Base-by-base conservation (phyloP, 2,329 filamentous ascomycete genomes). In the Helotiales sp. region DNA sequence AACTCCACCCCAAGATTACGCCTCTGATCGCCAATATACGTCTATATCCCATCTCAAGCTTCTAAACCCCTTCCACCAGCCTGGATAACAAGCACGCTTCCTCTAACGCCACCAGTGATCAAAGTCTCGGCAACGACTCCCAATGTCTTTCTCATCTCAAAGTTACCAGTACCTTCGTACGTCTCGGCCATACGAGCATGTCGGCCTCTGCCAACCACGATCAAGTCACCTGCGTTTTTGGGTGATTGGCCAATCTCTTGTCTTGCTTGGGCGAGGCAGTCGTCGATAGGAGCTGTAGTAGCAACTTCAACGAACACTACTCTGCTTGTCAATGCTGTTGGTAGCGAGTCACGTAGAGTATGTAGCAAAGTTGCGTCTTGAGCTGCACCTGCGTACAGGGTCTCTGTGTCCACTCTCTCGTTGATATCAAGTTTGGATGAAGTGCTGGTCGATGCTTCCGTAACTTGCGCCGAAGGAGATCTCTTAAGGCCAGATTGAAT, bases 81-180 rank as follows among this genome's bases (percentile, higher is more conserved):
- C 73, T 91, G 86, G 27, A 93, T 79, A 54, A 92, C 82, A 53
- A 92, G 75, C 25, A 92, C 74, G 71, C 88, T 91, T 0, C 86
- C 84, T 62, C 79, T 81, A n/a, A 89, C 72, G 12, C 79, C 81
- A 44, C 77, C 78, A 52, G 79, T 78, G 42, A 85, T 79, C n/a
- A 88, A 72, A 56, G 79, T 77, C 70, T 86, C 81, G 9, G 82
- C 84, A 29, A 86, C 75, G n/a, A 77, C 73, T 9, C 87, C 86
- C 31, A 89, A 67, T 25, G 82, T 83, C 69, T 74, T 79, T 51
- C 72, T 74, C 63, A 82, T 70, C 24, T 81, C 80, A 4, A 36
- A 69, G 57, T 40, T 74, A 64, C 31, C 38, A 8, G 67, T 65
- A 25, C 57, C 60, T 3, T 67, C 69, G 9, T 65, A 59, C 8